phyloP scores from a whole-genome alignment of 2,329 filamentous ascomycete genomes.

The Penicillium digitatum region DNA sequence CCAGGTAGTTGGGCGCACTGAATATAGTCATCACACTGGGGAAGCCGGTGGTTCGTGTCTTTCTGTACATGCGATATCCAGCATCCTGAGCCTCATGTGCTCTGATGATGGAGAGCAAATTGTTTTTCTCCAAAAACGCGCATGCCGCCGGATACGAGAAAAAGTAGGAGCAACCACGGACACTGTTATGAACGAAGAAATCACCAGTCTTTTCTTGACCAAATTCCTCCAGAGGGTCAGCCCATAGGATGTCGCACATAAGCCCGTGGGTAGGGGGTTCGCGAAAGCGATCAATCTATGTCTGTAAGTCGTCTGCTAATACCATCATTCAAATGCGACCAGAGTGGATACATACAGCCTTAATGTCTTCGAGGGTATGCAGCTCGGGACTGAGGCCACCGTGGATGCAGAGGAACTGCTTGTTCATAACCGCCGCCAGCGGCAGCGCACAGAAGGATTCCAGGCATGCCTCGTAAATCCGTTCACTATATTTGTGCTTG shows the following conservation, averaged over 20 bases:
- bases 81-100: slow-evolving; percentile 98
- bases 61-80: slow-evolving; percentile 98
- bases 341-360: slow-evolving; percentile 59
- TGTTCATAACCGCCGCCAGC: slow-evolving; percentile 97
- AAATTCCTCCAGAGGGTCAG: slow-evolving; percentile 95
- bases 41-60: slow-evolving; percentile 96
- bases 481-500: slow-evolving; percentile 98
- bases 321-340: background rate
- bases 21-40: slow-evolving; percentile 99
- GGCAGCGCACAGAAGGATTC: slow-evolving; percentile 95
- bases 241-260: slow-evolving; percentile 99
- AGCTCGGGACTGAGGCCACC: slow-evolving; percentile 93
- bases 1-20: slow-evolving; percentile 96
- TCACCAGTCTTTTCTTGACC: slow-evolving; percentile 98
- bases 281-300: slow-evolving; percentile 89
- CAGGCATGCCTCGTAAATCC: slow-evolving; percentile 95
- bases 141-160: slow-evolving; percentile 98
- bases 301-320: background rate
- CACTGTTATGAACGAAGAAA: slow-evolving; percentile 97
- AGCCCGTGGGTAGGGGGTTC: slow-evolving; percentile 95
- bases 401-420: slow-evolving; percentile 98
- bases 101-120: slow-evolving; percentile 91
- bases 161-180: slow-evolving; percentile 97
- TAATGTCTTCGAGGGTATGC: slow-evolving; percentile 90
- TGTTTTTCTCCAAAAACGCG: slow-evolving; percentile 98